Percentiles rank a stretch among this genome's conserved stretches.
Evolutionary conservation across 768 basidiomycete species (phyloP).

Genomic region (Polyporus arcularius): DNA sequence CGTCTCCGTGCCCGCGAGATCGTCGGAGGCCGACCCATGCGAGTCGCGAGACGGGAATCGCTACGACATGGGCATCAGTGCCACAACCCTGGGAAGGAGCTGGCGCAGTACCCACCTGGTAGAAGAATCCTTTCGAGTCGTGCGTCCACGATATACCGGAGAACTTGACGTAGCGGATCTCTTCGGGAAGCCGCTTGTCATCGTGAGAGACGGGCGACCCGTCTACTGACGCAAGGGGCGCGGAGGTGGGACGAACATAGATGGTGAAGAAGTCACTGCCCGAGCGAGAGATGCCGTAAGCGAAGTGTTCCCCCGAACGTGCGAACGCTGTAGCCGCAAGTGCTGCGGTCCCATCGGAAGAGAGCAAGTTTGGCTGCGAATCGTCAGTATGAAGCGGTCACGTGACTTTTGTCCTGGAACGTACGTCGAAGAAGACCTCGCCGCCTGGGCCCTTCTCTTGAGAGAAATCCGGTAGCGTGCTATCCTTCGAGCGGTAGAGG

Average conservation of each 20-base stretch:
- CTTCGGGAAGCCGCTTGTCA: conserved; percentile 59
- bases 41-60: conserved; percentile 58
- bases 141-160: conserved; percentile 71
- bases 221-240: conserved; percentile 50
- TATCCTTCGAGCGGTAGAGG: conserved; percentile 59
- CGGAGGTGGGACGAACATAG: conserved; percentile 63
- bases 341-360: conserved; percentile 71
- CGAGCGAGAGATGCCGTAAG: conserved; percentile 78
- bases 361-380: conserved; percentile 65
- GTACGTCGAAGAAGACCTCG: conserved; percentile 80
- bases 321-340: conserved; percentile 63
- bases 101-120: conserved; percentile 50
- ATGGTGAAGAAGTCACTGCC: conserved; percentile 75
- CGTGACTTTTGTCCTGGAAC: conserved; percentile 21
- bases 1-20: conserved; percentile 59
- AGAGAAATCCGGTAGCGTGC: conserved; percentile 54
- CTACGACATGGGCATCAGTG: conserved; percentile 26
- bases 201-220: conserved; percentile 40
- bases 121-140: conserved; percentile 84
- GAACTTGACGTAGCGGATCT: conserved; percentile 77
- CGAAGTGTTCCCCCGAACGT: conserved; percentile 65
- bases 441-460: conserved; percentile 45
- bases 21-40: conserved; percentile 48
- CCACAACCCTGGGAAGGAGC: neutral
- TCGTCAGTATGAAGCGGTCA: neutral